Percentiles rank a stretch among this genome's conserved stretches.
These are phyloP conservation scores for Jaapia argillacea DNA, from an alignment of 768 basidiomycete genomes.

Conservation along the genomic window DNA sequence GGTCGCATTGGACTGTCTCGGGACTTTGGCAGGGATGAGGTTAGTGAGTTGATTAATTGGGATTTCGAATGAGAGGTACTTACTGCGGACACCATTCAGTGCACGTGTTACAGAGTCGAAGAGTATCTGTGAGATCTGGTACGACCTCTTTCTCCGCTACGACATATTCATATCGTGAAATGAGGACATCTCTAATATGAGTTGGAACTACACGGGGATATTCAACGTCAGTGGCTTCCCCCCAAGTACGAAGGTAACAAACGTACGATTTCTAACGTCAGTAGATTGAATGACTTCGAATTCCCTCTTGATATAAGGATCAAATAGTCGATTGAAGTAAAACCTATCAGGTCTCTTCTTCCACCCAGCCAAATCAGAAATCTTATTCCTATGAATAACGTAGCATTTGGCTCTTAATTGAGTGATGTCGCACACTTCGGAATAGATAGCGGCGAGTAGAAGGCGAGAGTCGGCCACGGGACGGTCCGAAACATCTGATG, in stretches of 20 bases:
- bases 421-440: slow-evolving; percentile 90
- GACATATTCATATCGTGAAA: slow-evolving; percentile 86
- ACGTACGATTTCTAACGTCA: slow-evolving; percentile 82
- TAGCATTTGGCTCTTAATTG: slow-evolving; percentile 89
- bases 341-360: slow-evolving; percentile 92
- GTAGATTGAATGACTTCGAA: slow-evolving; percentile 89
- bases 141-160: slow-evolving; percentile 92
- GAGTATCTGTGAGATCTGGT: slow-evolving; percentile 76
- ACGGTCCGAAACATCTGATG: slow-evolving; percentile 90
- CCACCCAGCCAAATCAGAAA: slow-evolving; percentile 87
- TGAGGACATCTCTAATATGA: slow-evolving; percentile 67
- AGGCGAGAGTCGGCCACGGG: slow-evolving; percentile 85
- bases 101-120: slow-evolving; percentile 83
- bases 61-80: slow-evolving; percentile 17
- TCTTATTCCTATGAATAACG: slow-evolving; percentile 93
- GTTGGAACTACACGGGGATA: slow-evolving; percentile 63
- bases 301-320: slow-evolving; percentile 96
- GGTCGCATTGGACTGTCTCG: slow-evolving; percentile 83
- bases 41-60: slow-evolving; percentile 8
- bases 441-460: slow-evolving; percentile 91
- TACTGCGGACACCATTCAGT: slow-evolving; percentile 85
- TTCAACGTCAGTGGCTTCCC: slow-evolving; percentile 8
- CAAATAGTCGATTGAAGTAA: slow-evolving; percentile 92
- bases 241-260: slow-evolving; percentile 5
- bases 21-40: slow-evolving; percentile 33